These are phyloP conservation scores for Mycena sanguinolenta DNA, from an alignment of 768 basidiomycete genomes.

Conservation along the genomic window DNA sequence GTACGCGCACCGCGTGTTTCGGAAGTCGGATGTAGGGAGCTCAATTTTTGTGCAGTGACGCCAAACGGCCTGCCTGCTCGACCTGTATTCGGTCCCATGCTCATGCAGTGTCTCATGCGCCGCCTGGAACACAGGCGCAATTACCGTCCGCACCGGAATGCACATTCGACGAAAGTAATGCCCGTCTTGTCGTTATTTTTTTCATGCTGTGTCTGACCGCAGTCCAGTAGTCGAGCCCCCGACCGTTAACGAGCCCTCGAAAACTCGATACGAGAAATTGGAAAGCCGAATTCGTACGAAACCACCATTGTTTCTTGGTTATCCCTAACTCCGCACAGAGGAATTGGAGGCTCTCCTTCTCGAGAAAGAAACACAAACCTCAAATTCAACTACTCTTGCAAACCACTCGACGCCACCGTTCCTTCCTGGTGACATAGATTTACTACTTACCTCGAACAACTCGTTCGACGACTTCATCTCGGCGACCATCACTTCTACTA, in stretches of 20 bases:
- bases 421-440: slow-evolving; percentile 20
- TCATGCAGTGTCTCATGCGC: slow-evolving; percentile 73
- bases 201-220: not conserved
- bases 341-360: slow-evolving; percentile 77
- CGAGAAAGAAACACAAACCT: slow-evolving; percentile 61
- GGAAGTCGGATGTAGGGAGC: not conserved
- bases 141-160: slow-evolving; percentile 74
- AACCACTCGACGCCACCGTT: slow-evolving; percentile 20
- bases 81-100: slow-evolving; percentile 84
- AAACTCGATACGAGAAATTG: slow-evolving; percentile 71
- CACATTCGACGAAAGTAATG: slow-evolving; percentile 79
- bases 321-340: slow-evolving; percentile 50
- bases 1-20: slow-evolving; percentile 53
- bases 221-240: slow-evolving; percentile 10
- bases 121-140: slow-evolving; percentile 58
- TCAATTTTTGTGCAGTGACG: slow-evolving; percentile 63
- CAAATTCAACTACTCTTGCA: slow-evolving; percentile 19
- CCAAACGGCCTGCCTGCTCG: slow-evolving; percentile 76
- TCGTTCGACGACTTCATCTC: slow-evolving; percentile 28
- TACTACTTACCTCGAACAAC: slow-evolving; percentile 17
- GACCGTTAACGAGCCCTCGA: slow-evolving; percentile 59
- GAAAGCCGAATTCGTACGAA: slow-evolving; percentile 77
- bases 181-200: slow-evolving; percentile 32
- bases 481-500: slow-evolving; percentile 1
- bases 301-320: not conserved